Conservation (phyloP, 345 rosid genomes). For the Barbarea vulgaris region DNA sequence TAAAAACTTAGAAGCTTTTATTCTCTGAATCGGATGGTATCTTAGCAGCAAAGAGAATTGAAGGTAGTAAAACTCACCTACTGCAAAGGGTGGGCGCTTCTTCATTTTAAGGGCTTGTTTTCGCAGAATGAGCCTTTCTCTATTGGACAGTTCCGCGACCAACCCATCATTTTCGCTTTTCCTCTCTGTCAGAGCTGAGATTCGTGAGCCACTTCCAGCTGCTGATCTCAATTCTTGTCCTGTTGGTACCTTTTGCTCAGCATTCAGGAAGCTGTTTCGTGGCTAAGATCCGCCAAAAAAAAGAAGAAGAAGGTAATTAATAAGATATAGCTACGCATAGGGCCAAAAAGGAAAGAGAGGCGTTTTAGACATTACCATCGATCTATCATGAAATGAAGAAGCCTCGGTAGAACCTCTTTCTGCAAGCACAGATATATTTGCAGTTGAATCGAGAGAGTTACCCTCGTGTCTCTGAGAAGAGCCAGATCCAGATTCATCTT, state of each 20-base stretch:
- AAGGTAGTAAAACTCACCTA: constrained; percentile 52
- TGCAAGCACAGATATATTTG: constrained; percentile 20
- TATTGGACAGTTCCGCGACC: constrained; percentile 62
- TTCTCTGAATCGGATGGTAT: constrained; percentile 5
- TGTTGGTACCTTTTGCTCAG: constrained; percentile 28
- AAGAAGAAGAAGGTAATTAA: background rate
- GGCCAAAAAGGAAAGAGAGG: constrained; percentile 26
- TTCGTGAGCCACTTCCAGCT: constrained; percentile 30
- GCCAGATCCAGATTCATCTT: constrained; percentile 36
- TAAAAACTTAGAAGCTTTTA: too few species aligned
- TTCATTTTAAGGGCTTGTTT: constrained; percentile 87
- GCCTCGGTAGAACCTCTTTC: constrained; percentile 33
- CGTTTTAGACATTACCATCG: constrained; percentile 41
- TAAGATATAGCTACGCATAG: constrained; percentile 4
- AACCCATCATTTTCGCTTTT: constrained; percentile 36
- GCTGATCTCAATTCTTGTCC: constrained; percentile 39
- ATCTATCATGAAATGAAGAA: constrained; percentile 38
- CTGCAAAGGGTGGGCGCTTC: constrained; percentile 84
- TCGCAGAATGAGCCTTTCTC: constrained; percentile 82
- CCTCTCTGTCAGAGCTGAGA: constrained; percentile 29
- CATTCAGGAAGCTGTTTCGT: constrained; percentile 18
- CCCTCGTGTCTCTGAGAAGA: constrained; percentile 30
- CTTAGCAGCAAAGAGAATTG: constrained; percentile 8
- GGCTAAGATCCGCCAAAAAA: constrained; percentile 37
- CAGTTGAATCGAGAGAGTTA: constrained; percentile 25